Base-by-base conservation (phyloP, 202 grass and related monocot genomes). In the Musa balbisiana region DNA sequence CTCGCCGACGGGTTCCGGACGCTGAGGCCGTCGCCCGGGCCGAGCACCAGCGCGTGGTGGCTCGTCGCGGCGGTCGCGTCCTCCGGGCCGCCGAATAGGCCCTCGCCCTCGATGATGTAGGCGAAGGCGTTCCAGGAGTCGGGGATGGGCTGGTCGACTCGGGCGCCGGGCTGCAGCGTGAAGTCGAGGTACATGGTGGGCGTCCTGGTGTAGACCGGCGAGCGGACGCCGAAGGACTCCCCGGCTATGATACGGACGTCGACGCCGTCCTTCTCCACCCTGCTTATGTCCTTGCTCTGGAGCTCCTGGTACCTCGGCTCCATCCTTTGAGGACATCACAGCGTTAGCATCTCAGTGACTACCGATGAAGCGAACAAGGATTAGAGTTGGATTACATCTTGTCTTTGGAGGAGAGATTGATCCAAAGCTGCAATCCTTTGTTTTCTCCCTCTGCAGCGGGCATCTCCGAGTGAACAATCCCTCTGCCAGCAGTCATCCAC, bases 141-240 rank as follows among this genome's bases (percentile, higher is more conserved):
- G 0, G 88, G 83, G n/a, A 98, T 58, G 0, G 82, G 94, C 81
- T 91, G 94, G 10, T 87, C 84, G 17, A 93, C 73, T 50, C 80
- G 81, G 0, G 94, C 88, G 1, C 90, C 90, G 0, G 86, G 83
- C 2, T 54, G 82, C 78, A 98, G 85, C 6, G 87, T 88, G 88
- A 98, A 98, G 83, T 98, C 94, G 81, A 98, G 87, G 80, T 84
- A 93, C 73, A 98, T 80, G 5, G 90, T 93, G 0, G 90, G 94
- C 0, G 94, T 98, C 20, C 81, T 74, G 8, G 90, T 91, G 83
- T 88, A 93, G 4, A 93, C 90, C 3, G 90, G 94, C 2, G 90
- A 93, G 1, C 76, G 84, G 19, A 88, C 86, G 51, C 94, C 94
- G 0, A 97, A 91, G 16, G 94, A 88, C 62, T 97, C 94, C 1